These are phyloP conservation scores for Cymbidium sinense DNA, from an alignment of 106 monocot genomes.

Conservation along the genomic window DNA sequence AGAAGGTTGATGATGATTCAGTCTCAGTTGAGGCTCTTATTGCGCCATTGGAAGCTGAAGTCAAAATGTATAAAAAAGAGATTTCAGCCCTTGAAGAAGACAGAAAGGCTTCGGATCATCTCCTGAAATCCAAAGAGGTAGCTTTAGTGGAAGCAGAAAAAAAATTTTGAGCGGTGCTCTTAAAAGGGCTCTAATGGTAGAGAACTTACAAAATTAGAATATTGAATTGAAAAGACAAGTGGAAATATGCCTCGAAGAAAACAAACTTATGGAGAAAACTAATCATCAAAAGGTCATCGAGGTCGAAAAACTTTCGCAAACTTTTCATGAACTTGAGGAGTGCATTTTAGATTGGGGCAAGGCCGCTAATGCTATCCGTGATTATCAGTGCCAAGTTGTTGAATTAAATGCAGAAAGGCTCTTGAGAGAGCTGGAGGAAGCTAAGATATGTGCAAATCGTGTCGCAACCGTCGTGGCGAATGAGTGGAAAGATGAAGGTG, in stretches of 20 bases:
- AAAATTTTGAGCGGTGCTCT: constrained; percentile 18
- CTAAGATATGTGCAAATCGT: constrained; percentile 45
- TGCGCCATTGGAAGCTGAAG: constrained; percentile 39
- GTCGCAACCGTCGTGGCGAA: constrained; percentile 51
- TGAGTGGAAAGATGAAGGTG: constrained; percentile 60
- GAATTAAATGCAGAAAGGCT: constrained; percentile 54
- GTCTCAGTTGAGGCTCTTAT: constrained; percentile 27
- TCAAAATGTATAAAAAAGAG: constrained; percentile 31
- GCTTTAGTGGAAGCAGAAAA: constrained; percentile 35
- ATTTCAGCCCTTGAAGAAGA: constrained; percentile 29
- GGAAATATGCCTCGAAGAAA: constrained; percentile 58
- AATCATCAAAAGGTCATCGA: constrained; percentile 47
- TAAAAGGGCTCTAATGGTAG: constrained; percentile 30
- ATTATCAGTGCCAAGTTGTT: constrained; percentile 48
- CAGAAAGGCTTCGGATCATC: constrained; percentile 25
- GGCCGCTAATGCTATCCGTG: constrained; percentile 44
- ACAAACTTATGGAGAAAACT: constrained; percentile 45
- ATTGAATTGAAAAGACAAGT: constrained; percentile 30
- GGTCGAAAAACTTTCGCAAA: constrained; percentile 45
- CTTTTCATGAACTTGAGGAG: constrained; percentile 58
- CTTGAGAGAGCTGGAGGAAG: constrained; percentile 57
- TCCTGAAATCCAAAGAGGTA: constrained; percentile 41
- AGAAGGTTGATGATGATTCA: constrained; percentile 34
- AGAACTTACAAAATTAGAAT: constrained; percentile 38
- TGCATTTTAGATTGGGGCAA: constrained; percentile 49